Conservation (phyloP, 306 rosid genomes). For the Malus orientalis region DNA sequence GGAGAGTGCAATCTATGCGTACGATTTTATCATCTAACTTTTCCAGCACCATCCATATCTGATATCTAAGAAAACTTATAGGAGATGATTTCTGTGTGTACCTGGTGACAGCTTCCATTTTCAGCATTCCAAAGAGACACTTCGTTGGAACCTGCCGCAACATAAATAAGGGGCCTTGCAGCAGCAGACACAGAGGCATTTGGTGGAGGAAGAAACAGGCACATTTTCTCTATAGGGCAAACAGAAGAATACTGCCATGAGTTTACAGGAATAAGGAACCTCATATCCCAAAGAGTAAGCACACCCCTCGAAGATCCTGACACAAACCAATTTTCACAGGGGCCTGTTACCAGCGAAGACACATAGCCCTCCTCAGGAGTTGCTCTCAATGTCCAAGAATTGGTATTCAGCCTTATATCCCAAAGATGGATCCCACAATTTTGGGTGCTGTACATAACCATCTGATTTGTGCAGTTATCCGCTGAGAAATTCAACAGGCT, state of each 20-base stretch:
- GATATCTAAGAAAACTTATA: neutral
- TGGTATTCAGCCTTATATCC: conserved; percentile 77
- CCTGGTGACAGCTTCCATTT: conserved; percentile 97
- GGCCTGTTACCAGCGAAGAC: conserved; percentile 64
- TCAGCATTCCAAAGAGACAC: conserved; percentile 99
- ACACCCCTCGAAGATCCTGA: conserved; percentile 93
- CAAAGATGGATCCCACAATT: conserved; percentile 92
- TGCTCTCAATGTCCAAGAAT: conserved; percentile 70
- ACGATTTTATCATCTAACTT: neutral
- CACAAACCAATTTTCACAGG: conserved; percentile 92
- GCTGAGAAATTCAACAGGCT: conserved; percentile 55
- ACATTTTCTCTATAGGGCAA: conserved; percentile 86
- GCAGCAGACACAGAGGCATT: conserved; percentile 59
- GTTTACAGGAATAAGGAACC: conserved; percentile 84
- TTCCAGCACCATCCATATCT: neutral
- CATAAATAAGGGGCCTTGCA: conserved; percentile 88
- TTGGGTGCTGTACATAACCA: conserved; percentile 86
- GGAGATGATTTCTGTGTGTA: conserved; percentile 22
- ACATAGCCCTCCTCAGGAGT: conserved; percentile 87
- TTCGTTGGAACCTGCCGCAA: conserved; percentile 92
- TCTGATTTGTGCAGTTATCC: conserved; percentile 46
- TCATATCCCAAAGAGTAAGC: conserved; percentile 93
- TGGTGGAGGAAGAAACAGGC: conserved; percentile 77
- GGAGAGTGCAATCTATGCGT: neutral
- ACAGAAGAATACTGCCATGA: conserved; percentile 79